Evolutionary conservation across 2,329 filamentous ascomycete species (phyloP).

Genomic region (Thermoascus crustaceus): DNA sequence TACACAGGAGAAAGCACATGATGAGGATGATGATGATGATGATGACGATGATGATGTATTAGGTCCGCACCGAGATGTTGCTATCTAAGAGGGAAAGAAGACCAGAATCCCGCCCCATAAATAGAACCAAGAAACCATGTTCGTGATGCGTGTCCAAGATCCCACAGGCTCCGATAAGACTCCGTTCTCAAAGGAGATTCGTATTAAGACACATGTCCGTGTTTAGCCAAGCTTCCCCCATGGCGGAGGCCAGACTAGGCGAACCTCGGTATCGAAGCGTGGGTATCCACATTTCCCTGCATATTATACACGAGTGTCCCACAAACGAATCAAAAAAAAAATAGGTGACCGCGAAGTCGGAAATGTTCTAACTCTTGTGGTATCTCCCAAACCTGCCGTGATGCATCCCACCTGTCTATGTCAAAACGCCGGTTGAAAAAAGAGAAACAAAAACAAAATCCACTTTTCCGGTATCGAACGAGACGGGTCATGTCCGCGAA

Average conservation of each 20-base stretch:
- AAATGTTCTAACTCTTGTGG: slow-evolving; percentile 30
- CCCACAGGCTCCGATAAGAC: slow-evolving; percentile 1
- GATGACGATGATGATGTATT: not conserved
- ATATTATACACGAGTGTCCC: slow-evolving; percentile 17
- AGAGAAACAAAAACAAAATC: slow-evolving; percentile 3
- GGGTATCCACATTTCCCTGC: slow-evolving; percentile 1
- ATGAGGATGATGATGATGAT: too few relatives aligned
- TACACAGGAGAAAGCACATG: too few relatives aligned
- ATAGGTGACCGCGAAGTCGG: slow-evolving; percentile 28
- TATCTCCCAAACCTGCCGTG: slow-evolving; percentile 25
- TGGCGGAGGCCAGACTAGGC: not conserved
- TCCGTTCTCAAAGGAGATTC: not conserved
- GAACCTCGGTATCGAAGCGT: not conserved
- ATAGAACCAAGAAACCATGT: not conserved
- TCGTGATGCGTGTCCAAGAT: slow-evolving; percentile 1
- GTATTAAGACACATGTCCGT: not conserved
- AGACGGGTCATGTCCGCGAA: slow-evolving; percentile 2
- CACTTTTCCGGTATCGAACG: slow-evolving; percentile 3
- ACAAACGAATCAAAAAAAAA: slow-evolving; percentile 8
- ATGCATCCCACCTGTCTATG: slow-evolving; percentile 33
- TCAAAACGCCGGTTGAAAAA: slow-evolving; percentile 27
- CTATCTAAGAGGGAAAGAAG: not conserved
- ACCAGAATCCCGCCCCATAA: too few relatives aligned
- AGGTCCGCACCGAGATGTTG: not conserved
- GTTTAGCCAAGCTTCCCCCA: not conserved